Percentiles rank a stretch among this genome's conserved stretches.
Conservation (phyloP, 192 early-diverging fungal genomes). For the Ambispora gerdemannii region DNA sequence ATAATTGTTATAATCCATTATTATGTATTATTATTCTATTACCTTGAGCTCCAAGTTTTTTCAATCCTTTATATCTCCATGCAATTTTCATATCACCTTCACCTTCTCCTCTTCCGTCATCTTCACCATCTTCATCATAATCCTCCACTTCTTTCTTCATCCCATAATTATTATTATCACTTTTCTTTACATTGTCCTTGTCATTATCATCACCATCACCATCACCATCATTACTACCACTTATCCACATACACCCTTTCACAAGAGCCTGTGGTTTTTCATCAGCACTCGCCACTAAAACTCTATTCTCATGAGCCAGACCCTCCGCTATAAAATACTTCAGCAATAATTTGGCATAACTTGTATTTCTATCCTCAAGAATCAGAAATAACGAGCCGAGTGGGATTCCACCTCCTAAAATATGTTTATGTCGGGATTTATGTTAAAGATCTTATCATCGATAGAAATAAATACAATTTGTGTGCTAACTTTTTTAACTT, state of each 20-base stretch:
- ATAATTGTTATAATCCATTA: too few species aligned
- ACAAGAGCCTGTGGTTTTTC: constrained; percentile 58
- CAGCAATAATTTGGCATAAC: constrained; percentile 72
- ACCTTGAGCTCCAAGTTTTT: constrained; percentile 58
- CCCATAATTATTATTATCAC: too few species aligned
- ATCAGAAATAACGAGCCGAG: constrained; percentile 76
- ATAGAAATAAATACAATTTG: too few species aligned
- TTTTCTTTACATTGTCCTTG: constrained; percentile 10
- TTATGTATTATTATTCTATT: too few species aligned
- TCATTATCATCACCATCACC: constrained; percentile 43
- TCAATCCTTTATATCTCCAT: constrained; percentile 89
- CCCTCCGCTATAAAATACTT: constrained; percentile 89
- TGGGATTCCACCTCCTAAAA: constrained; percentile 81
- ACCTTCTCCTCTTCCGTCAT: constrained; percentile 32
- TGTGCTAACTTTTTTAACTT: too few species aligned
- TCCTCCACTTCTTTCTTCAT: constrained; percentile 37
- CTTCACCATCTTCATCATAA: constrained; percentile 23
- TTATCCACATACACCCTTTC: constrained; percentile 59
- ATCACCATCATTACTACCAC: constrained; percentile 43
- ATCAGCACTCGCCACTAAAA: constrained; percentile 69
- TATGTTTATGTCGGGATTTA: too few species aligned
- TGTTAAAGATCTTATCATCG: too few species aligned
- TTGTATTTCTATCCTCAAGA: constrained; percentile 75
- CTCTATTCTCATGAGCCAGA: constrained; percentile 67
- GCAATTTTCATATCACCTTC: constrained; percentile 84